phyloP scores from a whole-genome alignment of 163 green algal genomes.

The Prototheca cutis region DNA sequence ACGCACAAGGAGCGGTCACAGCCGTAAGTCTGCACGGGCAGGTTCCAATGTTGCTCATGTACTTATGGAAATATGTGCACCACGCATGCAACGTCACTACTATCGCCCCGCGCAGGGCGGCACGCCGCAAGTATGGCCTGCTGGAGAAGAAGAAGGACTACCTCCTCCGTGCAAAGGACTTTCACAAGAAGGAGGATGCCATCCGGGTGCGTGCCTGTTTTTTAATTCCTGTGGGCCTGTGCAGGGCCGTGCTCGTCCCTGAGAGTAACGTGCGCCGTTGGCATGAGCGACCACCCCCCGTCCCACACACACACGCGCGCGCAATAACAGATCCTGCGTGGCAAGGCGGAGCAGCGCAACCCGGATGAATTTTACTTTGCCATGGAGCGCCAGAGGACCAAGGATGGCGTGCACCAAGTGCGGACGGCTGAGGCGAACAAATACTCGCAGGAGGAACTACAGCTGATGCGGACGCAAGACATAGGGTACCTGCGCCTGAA shows the following conservation, averaged over 20 bases:
- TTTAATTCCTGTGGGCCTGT: too few relatives aligned
- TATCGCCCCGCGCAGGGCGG: constrained; percentile 40
- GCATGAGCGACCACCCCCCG: background rate
- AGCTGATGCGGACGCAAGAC: constrained; percentile 92
- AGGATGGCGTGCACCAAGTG: constrained; percentile 56
- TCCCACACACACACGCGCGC: constrained; percentile 1
- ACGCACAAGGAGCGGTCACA: constrained; percentile 94
- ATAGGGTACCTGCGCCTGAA: constrained; percentile 74
- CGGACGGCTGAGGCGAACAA: constrained; percentile 69
- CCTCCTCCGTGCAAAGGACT: constrained; percentile 78
- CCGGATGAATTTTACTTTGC: constrained; percentile 99
- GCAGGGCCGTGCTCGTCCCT: too few relatives aligned
- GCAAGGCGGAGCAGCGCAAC: constrained; percentile 92
- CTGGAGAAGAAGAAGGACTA: constrained; percentile 99
- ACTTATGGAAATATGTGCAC: background rate
- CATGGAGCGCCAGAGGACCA: constrained; percentile 80
- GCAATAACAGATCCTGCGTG: constrained; percentile 57
- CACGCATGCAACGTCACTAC: background rate
- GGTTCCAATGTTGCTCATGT: background rate
- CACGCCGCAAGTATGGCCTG: constrained; percentile 69
- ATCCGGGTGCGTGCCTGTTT: constrained; percentile 54
- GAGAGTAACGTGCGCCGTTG: too few relatives aligned
- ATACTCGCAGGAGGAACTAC: constrained; percentile 84
- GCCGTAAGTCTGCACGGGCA: constrained; percentile 58
- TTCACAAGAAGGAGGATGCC: constrained; percentile 84